These are phyloP conservation scores for Perilla frutescens DNA, from an alignment of 257 asterid species.

Conservation along the genomic window DNA sequence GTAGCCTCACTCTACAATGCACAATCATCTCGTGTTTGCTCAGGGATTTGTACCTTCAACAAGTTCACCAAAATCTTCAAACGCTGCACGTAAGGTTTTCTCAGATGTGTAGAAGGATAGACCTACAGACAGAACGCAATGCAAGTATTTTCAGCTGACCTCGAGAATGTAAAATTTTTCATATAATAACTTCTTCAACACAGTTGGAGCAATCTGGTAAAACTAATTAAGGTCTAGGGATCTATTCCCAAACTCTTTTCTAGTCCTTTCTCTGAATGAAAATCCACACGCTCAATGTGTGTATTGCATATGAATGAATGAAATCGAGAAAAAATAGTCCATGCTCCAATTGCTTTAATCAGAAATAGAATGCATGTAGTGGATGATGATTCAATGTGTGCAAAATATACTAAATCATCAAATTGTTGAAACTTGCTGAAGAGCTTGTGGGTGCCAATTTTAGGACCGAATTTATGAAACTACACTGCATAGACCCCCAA, in stretches of 20 bases:
- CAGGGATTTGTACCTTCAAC: constrained; percentile 61
- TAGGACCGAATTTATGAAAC: background rate
- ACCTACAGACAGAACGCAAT: constrained; percentile 53
- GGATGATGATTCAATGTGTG: background rate
- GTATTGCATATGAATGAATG: background rate
- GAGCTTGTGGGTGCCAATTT: constrained; percentile 8
- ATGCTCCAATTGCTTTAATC: background rate
- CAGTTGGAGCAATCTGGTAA: background rate
- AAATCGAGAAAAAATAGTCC: background rate
- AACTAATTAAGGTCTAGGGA: background rate
- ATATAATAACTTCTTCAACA: background rate
- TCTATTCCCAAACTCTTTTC: no score
- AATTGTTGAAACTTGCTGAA: background rate
- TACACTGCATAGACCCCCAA: background rate
- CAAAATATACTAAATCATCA: no score
- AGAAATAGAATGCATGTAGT: background rate
- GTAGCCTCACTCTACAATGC: background rate
- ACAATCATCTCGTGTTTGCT: background rate
- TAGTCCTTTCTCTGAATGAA: background rate
- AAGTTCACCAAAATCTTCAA: constrained; percentile 87
- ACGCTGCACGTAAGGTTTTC: constrained; percentile 86
- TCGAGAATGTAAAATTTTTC: background rate
- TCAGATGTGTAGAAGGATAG: constrained; percentile 93
- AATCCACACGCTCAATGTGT: background rate
- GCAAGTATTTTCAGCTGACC: constrained; percentile 20